Evolutionary conservation across 169 alveolate genomes (phyloP), one percentile per base, ranked within the genome.

Genomic region (Plasmodium knowlesi): DNA sequence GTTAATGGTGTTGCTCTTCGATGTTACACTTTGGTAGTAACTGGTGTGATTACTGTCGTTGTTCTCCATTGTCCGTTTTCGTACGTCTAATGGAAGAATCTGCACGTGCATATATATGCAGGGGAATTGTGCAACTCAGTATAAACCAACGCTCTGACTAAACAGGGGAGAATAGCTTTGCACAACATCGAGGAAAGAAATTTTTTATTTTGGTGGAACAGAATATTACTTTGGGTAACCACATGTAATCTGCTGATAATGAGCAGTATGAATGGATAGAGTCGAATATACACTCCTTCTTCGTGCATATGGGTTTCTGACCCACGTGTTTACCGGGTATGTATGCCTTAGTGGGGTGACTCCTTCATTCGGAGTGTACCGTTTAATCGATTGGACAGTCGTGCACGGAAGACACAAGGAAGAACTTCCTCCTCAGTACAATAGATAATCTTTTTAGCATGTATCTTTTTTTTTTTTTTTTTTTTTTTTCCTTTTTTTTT

Each of bases 41-140:
- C 25, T 85, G 37, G 84, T 53, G 67, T 85, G 74, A 41, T 34
- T 67, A 28, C 76, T 85, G 4, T 74, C 86, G 37, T 2, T 85
- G 30, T 61, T 85, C 19, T 85, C 93, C 80, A 85, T 76, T 39
- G 67, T 76, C 67, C 39, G 41, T 76, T 25, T 2, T 5, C 43
- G 61, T 16, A 28, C 78, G 57, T 14, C 25, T 25, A 85, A 67
- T 67, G 76, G 54, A 34, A 84, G 12, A 73, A 28, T 46, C 80
- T 74, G 22, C 19, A 39, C 61, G 57, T 46, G 85, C 0, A 54
- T 10, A 74, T 10, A 74, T 10, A 28, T 25, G 67, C 61, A 25
- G 80, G 57, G 39, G 6, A 12, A 25, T 22, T n/a, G n/a, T n/a
- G n/a, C n/a, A n/a, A n/a, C n/a, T n/a, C n/a, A n/a, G n/a, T n/a